A percentile compares a stretch with the other conserved stretches of the same genome.
Conservation (phyloP, 2,329 filamentous ascomycete species). For the Talaromyces sp. region DNA sequence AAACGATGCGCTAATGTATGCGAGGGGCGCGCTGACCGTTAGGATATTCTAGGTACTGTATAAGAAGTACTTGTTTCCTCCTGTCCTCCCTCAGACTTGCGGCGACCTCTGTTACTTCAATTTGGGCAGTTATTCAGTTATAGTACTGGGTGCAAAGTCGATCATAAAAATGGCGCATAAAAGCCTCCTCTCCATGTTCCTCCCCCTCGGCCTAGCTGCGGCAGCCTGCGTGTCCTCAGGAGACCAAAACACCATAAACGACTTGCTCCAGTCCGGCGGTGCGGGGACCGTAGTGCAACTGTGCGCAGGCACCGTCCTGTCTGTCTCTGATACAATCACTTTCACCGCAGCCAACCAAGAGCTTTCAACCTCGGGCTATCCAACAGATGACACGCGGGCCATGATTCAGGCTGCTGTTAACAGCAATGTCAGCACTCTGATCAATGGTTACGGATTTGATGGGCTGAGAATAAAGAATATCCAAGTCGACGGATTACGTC, state of each 20-base stretch:
- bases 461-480: slow-evolving; percentile 4
- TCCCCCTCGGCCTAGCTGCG: not conserved
- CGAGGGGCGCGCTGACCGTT: not conserved
- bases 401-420: slow-evolving; percentile 1
- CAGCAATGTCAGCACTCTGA: slow-evolving; percentile 2
- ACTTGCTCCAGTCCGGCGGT: slow-evolving; percentile 1
- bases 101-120: not conserved
- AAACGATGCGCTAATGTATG: not conserved
- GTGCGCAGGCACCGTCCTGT: slow-evolving; percentile 34
- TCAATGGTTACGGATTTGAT: slow-evolving; percentile 4
- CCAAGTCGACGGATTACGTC: slow-evolving; percentile 7
- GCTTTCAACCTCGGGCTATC: slow-evolving; percentile 8
- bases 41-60: not conserved
- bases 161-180: not conserved
- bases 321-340: slow-evolving; percentile 49
- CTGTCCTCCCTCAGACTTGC: not conserved
- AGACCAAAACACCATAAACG: slow-evolving; percentile 9
- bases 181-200: not conserved
- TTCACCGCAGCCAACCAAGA: slow-evolving; percentile 28
- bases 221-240: slow-evolving; percentile 6
- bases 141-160: not conserved
- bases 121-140: not conserved
- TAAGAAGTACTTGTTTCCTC: not conserved
- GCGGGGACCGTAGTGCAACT: slow-evolving; percentile 6
- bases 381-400: slow-evolving; percentile 4